Evolutionary conservation across 2,329 filamentous ascomycete genomes (phyloP).

Genomic region (Pseudogymnoascus sp.): DNA sequence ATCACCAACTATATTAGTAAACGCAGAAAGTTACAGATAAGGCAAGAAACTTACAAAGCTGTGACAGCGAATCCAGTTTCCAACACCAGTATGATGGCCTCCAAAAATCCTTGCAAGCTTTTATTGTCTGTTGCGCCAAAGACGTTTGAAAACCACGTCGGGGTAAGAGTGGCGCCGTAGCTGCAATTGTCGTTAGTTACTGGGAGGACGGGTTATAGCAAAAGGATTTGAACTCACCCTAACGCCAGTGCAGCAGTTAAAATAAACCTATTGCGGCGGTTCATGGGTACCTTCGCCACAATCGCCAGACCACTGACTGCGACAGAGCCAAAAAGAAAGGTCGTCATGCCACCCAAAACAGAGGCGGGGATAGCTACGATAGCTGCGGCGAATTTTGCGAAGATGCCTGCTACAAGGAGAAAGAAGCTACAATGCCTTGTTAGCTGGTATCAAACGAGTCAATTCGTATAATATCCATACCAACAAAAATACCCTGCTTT

Average conservation of each 20-base stretch:
- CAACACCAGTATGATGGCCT: slow-evolving; percentile 65
- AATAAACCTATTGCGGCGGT: slow-evolving; percentile 73
- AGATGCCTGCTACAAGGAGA: slow-evolving; percentile 71
- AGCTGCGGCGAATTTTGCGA: slow-evolving; percentile 73
- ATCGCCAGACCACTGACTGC: slow-evolving; percentile 72
- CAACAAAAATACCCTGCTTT: slow-evolving; percentile 70
- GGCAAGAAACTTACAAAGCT: slow-evolving; percentile 31
- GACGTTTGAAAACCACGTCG: slow-evolving; percentile 59
- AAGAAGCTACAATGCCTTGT: slow-evolving; percentile 43
- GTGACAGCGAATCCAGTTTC: slow-evolving; percentile 67
- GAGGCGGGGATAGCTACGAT: slow-evolving; percentile 65
- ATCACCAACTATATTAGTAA: neutral
- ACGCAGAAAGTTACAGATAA: neutral
- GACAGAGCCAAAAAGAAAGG: slow-evolving; percentile 71
- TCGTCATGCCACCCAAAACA: slow-evolving; percentile 65
- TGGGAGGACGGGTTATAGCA: neutral
- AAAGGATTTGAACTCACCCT: slow-evolving; percentile 33
- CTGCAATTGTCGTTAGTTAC: neutral
- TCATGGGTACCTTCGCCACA: slow-evolving; percentile 52
- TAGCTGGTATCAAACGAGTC: neutral
- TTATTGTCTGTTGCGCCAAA: slow-evolving; percentile 61
- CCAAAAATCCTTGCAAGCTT: slow-evolving; percentile 61
- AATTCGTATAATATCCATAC: neutral
- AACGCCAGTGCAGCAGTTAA: slow-evolving; percentile 65
- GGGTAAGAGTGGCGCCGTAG: slow-evolving; percentile 59